Evolutionary conservation across 805 yeast species (phyloP), one percentile per base, ranked within the genome.

Genomic region (Debaryomyces castellii): DNA sequence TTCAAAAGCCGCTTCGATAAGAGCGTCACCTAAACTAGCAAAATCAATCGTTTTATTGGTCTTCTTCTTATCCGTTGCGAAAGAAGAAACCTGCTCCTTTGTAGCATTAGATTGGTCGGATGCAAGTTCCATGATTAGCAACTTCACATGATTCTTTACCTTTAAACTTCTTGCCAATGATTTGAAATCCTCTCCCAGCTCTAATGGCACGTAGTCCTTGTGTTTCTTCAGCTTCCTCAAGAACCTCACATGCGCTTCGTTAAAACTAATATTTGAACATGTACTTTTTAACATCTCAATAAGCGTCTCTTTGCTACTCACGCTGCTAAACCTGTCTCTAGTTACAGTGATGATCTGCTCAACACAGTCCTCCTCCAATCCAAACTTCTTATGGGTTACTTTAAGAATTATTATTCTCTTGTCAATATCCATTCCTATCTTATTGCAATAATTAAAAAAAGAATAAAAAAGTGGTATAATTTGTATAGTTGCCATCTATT

Each of bases 211-310:
- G 50, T 66, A 78, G 8, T 59, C 53, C 34, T 65, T 67, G 33
- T 63, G 62, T 51, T 72, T 77, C 58, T 74, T 77, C n/a, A 81
- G 76, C 50, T 72, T 77, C 50, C 85, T 67, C 30, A 51, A 41
- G 21, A 56, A 51, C 27, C 47, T 48, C 17, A 51, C 40, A n/a
- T 46, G 45, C 20, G 49, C 41, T 7, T 45, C 39, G 33, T 41
- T 24, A n/a, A 32, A 23, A 21, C 35, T 32, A 11, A 35, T 20
- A 11, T 18, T 10, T n/a, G 24, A 35, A 5, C 16, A 12, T 9
- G 24, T 9, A 6, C 10, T 21, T 35, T 16, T 21, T 25, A 48
- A 38, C n/a, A 45, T 39, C 2, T 27, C 38, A 22, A 51, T 28
- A 33, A 58, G 52, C 17, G 46, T 37, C 20, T 46, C 43, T 40